Conservation (phyloP, 208 protist species). For the Leishmania aethiopica region DNA sequence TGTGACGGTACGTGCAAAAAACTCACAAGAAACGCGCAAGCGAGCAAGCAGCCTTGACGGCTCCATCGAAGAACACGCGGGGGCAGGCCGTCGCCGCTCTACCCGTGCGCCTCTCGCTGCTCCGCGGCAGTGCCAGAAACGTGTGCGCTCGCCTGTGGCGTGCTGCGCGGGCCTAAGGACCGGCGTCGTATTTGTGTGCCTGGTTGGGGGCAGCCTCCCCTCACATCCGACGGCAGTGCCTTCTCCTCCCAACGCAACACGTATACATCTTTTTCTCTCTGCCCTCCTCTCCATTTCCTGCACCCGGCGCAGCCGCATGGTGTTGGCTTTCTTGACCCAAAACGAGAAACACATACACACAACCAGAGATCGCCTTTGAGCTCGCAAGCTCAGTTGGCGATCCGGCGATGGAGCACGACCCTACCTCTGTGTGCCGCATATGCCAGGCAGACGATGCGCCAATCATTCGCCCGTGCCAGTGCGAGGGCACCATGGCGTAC, state of each 20-base stretch:
- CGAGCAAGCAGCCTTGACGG: not conserved
- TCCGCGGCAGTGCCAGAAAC: not conserved
- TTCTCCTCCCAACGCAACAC: too few relatives aligned
- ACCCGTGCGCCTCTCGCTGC: not conserved
- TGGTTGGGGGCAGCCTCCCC: not conserved
- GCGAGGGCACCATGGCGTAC: slow-evolving; percentile 33
- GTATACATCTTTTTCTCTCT: not conserved
- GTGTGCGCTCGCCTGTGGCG: not conserved
- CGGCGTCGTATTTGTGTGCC: not conserved
- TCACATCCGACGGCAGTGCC: not conserved
- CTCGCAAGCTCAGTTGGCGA: not conserved
- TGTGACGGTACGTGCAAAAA: not conserved
- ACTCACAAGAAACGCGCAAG: not conserved
- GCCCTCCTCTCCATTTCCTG: not conserved
- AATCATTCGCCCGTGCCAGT: slow-evolving; percentile 29
- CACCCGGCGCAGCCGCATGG: not conserved
- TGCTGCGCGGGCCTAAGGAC: not conserved
- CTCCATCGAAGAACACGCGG: not conserved
- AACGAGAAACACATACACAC: not conserved
- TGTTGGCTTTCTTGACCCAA: not conserved
- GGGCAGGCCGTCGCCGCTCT: not conserved
- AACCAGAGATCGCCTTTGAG: not conserved
- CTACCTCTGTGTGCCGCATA: slow-evolving; percentile 16
- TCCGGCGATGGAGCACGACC: slow-evolving; percentile 11
- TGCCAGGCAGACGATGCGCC: slow-evolving; percentile 19